Evolutionary conservation across 139 green algal species (phyloP).

Genomic region (Chlorokybus atmophyticus): DNA sequence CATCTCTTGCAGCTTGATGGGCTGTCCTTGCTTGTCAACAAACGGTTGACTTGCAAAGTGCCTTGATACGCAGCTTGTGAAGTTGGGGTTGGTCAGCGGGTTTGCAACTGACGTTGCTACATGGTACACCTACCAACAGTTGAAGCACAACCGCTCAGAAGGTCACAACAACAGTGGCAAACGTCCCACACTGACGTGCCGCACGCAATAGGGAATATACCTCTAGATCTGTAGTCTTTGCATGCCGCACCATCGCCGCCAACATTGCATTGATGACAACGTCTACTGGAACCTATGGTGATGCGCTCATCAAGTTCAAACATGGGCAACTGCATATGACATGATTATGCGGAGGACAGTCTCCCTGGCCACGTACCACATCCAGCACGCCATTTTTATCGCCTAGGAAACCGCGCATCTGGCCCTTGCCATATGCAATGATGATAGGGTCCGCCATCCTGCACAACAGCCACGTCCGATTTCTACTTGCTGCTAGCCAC

Average conservation of each 20-base stretch:
- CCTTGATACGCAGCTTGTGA: background rate
- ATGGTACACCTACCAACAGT: constrained; percentile 18
- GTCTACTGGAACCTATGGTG: constrained; percentile 22
- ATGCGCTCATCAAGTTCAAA: no score
- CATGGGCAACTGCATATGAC: no score
- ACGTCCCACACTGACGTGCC: no score
- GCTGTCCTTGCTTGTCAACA: constrained; percentile 7
- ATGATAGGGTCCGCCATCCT: constrained; percentile 28
- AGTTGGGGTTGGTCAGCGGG: constrained; percentile 6
- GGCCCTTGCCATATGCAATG: constrained; percentile 28
- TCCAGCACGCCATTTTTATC: constrained; percentile 17
- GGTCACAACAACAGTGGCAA: no score
- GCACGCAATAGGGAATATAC: no score
- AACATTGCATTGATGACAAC: constrained; percentile 28
- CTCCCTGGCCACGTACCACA: no score
- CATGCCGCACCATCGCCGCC: constrained; percentile 10
- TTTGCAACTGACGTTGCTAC: constrained; percentile 23
- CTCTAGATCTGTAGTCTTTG: no score
- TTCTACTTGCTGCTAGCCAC: no score
- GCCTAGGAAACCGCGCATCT: constrained; percentile 21
- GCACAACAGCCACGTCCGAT: no score
- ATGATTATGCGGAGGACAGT: no score
- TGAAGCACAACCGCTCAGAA: background rate
- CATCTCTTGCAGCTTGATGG: constrained; percentile 5
- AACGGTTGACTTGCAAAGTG: constrained; percentile 20